phyloP scores from a whole-genome alignment of 75 land plant genomes.

The Picea glauca region DNA sequence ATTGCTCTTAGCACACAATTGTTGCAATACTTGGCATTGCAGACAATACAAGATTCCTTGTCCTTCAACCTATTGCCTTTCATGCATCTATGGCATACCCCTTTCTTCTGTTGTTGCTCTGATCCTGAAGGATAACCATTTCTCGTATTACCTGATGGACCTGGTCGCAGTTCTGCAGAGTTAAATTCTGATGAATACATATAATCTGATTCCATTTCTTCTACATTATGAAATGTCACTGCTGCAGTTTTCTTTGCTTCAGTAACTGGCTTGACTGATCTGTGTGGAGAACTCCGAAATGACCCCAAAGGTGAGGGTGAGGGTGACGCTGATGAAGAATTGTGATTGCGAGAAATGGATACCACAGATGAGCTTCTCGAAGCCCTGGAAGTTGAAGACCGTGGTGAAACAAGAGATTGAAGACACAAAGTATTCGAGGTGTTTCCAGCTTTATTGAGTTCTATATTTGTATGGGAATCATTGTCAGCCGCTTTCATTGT shows the following conservation, averaged over 20 bases:
- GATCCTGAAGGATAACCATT: neutral
- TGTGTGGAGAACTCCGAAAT: constrained; percentile 6
- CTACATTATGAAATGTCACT: constrained; percentile 41
- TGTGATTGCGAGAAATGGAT: constrained; percentile 34
- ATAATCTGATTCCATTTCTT: constrained; percentile 16
- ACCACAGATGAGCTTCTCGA: constrained; percentile 40
- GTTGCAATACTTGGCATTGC: constrained; percentile 80
- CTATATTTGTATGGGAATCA: neutral
- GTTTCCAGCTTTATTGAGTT: neutral
- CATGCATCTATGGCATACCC: constrained; percentile 69
- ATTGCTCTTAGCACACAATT: constrained; percentile 84
- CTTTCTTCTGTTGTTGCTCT: constrained; percentile 34
- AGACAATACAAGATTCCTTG: constrained; percentile 83
- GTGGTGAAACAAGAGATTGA: constrained; percentile 20
- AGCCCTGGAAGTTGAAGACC: constrained; percentile 22
- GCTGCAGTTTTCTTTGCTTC: constrained; percentile 23
- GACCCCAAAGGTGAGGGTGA: constrained; percentile 24
- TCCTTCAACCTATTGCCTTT: constrained; percentile 66
- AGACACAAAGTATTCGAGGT: constrained; percentile 3
- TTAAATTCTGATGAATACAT: constrained; percentile 4
- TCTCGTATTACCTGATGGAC: neutral
- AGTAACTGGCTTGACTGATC: neutral
- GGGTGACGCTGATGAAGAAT: constrained; percentile 35
- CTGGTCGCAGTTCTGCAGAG: constrained; percentile 6
- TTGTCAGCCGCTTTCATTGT: no score